Percentiles rank a stretch among this genome's conserved stretches.
These are phyloP conservation scores for Tephrocybe sp. DNA, from an alignment of 768 basidiomycete genomes.

Conservation along the genomic window DNA sequence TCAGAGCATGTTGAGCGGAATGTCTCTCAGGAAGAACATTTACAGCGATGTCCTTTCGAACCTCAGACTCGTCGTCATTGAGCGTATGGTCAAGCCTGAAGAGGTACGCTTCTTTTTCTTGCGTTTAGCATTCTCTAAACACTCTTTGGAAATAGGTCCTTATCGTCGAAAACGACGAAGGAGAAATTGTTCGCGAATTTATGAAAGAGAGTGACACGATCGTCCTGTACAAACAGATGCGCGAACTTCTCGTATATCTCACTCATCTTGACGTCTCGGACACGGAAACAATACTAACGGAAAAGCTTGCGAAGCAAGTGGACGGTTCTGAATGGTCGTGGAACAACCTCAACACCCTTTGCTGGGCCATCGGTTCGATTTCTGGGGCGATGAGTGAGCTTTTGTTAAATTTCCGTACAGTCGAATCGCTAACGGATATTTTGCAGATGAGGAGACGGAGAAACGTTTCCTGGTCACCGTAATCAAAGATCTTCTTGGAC, in stretches of 20 bases:
- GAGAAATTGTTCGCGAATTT: constrained; percentile 98
- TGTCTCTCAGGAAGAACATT: constrained; percentile 87
- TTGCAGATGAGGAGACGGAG: constrained; percentile 93
- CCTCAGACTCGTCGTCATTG: constrained; percentile 91
- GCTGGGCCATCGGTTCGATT: constrained; percentile 99
- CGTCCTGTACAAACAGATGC: constrained; percentile 98
- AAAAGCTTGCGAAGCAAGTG: constrained; percentile 96
- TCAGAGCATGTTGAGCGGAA: constrained; percentile 68
- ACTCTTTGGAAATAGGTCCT: constrained; percentile 59
- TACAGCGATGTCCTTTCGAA: constrained; percentile 96
- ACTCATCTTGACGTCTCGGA: constrained; percentile 96
- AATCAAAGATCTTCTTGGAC: constrained; percentile 96
- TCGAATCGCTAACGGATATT: background rate
- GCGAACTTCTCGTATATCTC: constrained; percentile 94
- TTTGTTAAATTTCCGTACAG: constrained; percentile 11
- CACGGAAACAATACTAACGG: constrained; percentile 95
- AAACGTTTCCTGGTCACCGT: constrained; percentile 98
- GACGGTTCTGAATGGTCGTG: constrained; percentile 99
- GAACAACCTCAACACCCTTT: constrained; percentile 98
- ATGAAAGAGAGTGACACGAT: constrained; percentile 99
- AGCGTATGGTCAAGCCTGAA: constrained; percentile 99
- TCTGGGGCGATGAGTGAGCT: constrained; percentile 97
- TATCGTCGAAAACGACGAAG: constrained; percentile 98
- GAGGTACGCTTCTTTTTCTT: constrained; percentile 56
- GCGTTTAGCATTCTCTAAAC: background rate